Evolutionary conservation across 2,329 filamentous ascomycete genomes (phyloP), one percentile per base, ranked within the genome.

Genomic region (Nigrograna mackinnonii): DNA sequence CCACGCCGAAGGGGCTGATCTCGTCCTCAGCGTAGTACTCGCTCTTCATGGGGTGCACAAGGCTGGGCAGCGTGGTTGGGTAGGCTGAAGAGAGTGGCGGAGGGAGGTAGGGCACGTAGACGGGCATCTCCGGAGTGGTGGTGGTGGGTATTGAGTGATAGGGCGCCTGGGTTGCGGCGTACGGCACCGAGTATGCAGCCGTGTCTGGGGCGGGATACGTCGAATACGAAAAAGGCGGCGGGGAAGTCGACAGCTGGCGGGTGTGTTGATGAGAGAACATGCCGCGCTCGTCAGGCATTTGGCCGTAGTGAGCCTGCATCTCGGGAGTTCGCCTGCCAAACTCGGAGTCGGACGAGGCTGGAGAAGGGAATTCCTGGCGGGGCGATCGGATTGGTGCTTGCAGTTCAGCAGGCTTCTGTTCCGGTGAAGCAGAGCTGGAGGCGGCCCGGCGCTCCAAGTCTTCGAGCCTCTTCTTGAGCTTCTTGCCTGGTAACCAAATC

Each of bases 401-500:
- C 17, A 79, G 72, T 62, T 82, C 77, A 37, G 73, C 76, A 44
- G 78, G 79, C 49, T 73, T 71, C 58, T 79, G 78, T 63, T 84
- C 80, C 39, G 82, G 82, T 28, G 77, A 81, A 65, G 73, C 78
- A 55, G 75, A 80, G 45, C 78, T 78, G 52, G 83, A 74, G 34
- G 85, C 86, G 44, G 88, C 88, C 54, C 87, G 80, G 64, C 86
- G 83, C 79, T 92, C 88, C 57, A 92, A 80, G 65, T 92, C 88
- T 77, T 92, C 87, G 64, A 94, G 78, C 62, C 88, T 85, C 76
- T 86, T 87, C 86, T 94, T 92, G 59, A 92, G 85, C 83, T 92
- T 92, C 83, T 92, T 92, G 80, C 89, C 87, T 91, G 62, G 44
- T 37, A 43, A 14, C 33, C n/a, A 14, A 39, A 51, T 68, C 39